These are phyloP conservation scores for Thermothelomyces thermophilus DNA, from an alignment of 2,329 filamentous ascomycete species.

Conservation along the genomic window DNA sequence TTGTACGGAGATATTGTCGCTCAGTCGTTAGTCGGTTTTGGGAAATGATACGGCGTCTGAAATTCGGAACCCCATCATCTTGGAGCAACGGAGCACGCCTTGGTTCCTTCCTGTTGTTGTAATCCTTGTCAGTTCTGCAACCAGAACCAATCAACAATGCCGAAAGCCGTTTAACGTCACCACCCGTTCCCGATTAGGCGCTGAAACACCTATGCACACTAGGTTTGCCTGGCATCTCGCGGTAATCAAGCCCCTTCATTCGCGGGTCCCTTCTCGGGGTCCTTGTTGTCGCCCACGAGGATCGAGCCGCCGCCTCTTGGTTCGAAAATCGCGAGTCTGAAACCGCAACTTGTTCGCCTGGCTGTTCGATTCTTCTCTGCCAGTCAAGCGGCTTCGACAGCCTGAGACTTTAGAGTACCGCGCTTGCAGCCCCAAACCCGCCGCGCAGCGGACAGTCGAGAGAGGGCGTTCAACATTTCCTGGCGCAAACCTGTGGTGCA, in stretches of 20 bases:
- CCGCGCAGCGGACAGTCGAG: background rate
- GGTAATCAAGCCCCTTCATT: conserved; percentile 25
- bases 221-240: conserved; percentile 21
- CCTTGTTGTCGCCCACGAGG: conserved; percentile 19
- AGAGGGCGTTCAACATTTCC: background rate
- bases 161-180: conserved; percentile 14
- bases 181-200: conserved; percentile 13
- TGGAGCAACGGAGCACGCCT: background rate
- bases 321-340: conserved; percentile 22
- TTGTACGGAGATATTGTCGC: no score
- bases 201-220: conserved; percentile 24
- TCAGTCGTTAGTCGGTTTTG: no score
- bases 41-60: no score
- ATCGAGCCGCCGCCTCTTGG: conserved; percentile 21
- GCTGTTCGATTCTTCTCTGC: conserved; percentile 16
- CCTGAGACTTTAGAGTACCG: background rate
- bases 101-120: background rate
- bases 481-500: conserved; percentile 1
- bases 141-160: conserved; percentile 20
- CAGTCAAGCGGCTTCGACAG: conserved; percentile 2
- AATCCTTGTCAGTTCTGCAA: conserved; percentile 9
- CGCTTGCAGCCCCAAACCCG: background rate
- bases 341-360: conserved; percentile 20
- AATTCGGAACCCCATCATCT: no score
- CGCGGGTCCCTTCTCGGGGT: conserved; percentile 14